phyloP scores from a whole-genome alignment of 805 yeast genomes.

The Saccharomycopsis guyanensis region DNA sequence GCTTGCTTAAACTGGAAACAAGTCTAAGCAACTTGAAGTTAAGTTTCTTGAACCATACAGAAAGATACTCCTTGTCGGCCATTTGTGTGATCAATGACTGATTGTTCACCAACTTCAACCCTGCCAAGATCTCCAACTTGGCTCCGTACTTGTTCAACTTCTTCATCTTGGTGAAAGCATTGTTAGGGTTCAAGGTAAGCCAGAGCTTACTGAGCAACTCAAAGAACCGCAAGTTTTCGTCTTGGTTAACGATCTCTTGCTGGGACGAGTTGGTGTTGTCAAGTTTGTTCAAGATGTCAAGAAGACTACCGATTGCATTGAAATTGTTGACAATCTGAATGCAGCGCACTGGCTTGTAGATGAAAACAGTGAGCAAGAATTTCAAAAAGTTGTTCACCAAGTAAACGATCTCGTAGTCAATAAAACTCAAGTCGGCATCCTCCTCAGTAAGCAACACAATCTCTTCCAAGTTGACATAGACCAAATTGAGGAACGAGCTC shows the following conservation, averaged over 20 bases:
- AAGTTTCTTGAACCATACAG: conserved; percentile 8
- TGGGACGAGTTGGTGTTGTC: conserved; percentile 12
- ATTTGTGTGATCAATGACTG: background rate
- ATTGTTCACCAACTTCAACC: conserved; percentile 9
- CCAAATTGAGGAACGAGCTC: conserved; percentile 3
- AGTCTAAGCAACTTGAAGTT: conserved; percentile 7
- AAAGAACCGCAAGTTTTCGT: conserved; percentile 7
- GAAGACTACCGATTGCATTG: conserved; percentile 1
- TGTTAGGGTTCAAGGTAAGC: conserved; percentile 11
- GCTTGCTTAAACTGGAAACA: conserved; percentile 6
- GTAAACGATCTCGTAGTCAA: conserved; percentile 16
- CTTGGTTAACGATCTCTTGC: background rate
- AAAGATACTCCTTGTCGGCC: background rate
- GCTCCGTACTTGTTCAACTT: conserved; percentile 5
- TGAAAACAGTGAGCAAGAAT: conserved; percentile 6
- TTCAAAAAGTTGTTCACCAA: conserved; percentile 15
- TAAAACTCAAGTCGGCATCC: conserved; percentile 11
- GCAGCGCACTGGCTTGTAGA: conserved; percentile 15
- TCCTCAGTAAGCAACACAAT: conserved; percentile 19
- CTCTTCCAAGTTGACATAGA: conserved; percentile 16
- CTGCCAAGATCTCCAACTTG: conserved; percentile 11
- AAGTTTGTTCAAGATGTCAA: conserved; percentile 11
- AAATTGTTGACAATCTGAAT: conserved; percentile 13
- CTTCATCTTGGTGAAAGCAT: conserved; percentile 17
- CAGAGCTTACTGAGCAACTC: conserved; percentile 18